Evolutionary conservation across 306 rosid species (phyloP).

Genomic region (Acacia melanoxylon): DNA sequence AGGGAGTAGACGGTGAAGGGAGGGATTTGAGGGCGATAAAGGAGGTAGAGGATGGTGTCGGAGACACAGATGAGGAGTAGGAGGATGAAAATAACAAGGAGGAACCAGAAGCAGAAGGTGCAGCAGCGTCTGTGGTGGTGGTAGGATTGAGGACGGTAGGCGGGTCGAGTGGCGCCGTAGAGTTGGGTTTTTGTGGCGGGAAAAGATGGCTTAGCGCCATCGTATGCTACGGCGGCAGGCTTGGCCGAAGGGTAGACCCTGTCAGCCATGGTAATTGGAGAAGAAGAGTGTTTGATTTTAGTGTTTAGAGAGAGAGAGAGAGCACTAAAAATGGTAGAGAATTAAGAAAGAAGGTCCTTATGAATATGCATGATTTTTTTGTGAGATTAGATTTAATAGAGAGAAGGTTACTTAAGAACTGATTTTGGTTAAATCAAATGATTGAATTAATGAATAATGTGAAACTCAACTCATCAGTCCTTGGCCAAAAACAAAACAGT

Average conservation of each 20-base stretch:
- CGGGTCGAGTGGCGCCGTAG: slow-evolving; percentile 72
- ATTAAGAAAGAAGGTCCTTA: no score
- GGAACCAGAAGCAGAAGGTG: slow-evolving; percentile 65
- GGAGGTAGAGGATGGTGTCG: slow-evolving; percentile 57
- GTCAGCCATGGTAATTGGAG: slow-evolving; percentile 53
- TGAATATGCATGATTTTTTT: no score
- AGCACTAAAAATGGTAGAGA: no score
- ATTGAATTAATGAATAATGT: no score
- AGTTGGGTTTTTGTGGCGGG: slow-evolving; percentile 77
- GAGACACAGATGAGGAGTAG: slow-evolving; percentile 57
- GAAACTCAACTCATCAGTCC: no score
- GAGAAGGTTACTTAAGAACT: no score
- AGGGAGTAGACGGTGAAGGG: slow-evolving; percentile 37
- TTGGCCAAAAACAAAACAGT: no score
- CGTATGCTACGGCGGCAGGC: slow-evolving; percentile 31
- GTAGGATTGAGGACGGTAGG: slow-evolving; percentile 77
- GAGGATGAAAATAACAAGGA: slow-evolving; percentile 50
- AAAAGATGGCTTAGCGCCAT: slow-evolving; percentile 38
- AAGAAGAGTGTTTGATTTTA: no score
- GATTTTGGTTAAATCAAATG: no score
- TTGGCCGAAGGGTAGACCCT: slow-evolving; percentile 68
- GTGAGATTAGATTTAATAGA: no score
- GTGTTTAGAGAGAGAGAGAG: no score
- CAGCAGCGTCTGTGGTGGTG: slow-evolving; percentile 65
- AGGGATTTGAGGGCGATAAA: slow-evolving; percentile 68